These are phyloP conservation scores for Pterulicium gracile DNA, from an alignment of 1,284 basidiomycete genomes.

Conservation along the genomic window DNA sequence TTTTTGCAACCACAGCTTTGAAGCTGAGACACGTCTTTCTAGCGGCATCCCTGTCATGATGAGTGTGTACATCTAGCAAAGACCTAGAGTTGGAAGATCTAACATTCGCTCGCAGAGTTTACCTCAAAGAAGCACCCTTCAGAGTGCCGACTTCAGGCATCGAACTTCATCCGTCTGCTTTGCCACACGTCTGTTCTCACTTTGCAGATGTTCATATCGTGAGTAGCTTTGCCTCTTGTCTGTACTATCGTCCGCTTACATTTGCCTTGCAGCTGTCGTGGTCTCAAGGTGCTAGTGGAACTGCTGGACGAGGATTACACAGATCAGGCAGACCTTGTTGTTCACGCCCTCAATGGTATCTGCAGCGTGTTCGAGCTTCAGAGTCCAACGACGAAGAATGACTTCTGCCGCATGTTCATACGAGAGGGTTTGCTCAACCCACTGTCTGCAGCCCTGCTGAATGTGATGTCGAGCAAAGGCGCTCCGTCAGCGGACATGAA, in stretches of 20 bases:
- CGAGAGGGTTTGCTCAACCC: constrained; percentile 92
- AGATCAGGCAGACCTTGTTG: constrained; percentile 83
- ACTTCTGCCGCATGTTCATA: constrained; percentile 98
- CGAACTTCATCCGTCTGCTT: constrained; percentile 86
- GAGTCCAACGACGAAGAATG: constrained; percentile 92
- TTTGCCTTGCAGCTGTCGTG: constrained; percentile 61
- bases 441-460: constrained; percentile 79
- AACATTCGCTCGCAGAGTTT: constrained; percentile 42
- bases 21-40: constrained; percentile 8
- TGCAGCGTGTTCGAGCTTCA: constrained; percentile 92
- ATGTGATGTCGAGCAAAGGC: constrained; percentile 73
- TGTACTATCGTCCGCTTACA: constrained; percentile 5
- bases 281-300: constrained; percentile 88
- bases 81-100: too few species aligned
- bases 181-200: constrained; percentile 91
- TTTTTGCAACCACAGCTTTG: too few species aligned
- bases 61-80: constrained; percentile 35
- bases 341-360: constrained; percentile 90
- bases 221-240: constrained; percentile 21
- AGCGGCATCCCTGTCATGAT: constrained; percentile 90
- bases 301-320: constrained; percentile 94
- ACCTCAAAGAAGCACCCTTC: constrained; percentile 91
- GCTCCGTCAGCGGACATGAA: constrained; percentile 67
- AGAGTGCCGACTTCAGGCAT: constrained; percentile 91
- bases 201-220: constrained; percentile 97